A percentile compares a stretch with the other conserved stretches of the same genome.
Evolutionary conservation across 176 grass and related monocot species (phyloP).

Genomic region (Phoenix roebelenii): DNA sequence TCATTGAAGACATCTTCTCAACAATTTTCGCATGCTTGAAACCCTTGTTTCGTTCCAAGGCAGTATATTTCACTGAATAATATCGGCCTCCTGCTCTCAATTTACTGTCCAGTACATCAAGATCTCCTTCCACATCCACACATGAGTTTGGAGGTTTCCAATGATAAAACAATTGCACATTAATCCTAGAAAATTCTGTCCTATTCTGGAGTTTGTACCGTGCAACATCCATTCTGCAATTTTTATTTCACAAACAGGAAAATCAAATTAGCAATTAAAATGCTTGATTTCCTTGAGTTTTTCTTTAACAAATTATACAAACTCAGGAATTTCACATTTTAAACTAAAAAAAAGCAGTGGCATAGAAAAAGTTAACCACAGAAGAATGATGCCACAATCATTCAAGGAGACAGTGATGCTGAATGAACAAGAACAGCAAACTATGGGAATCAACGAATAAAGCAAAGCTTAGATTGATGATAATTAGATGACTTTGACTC

Average conservation of each 20-base stretch:
- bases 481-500: too few relatives aligned
- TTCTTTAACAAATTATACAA: not conserved
- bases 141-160: conserved; percentile 27
- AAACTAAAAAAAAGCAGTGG: not conserved
- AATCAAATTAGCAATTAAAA: not conserved
- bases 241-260: conserved; percentile 32
- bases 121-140: conserved; percentile 58
- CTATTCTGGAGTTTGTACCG: conserved; percentile 63
- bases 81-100: conserved; percentile 57
- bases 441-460: too few relatives aligned
- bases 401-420: too few relatives aligned
- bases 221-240: conserved; percentile 86
- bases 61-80: conserved; percentile 57
- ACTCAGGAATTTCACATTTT: conserved; percentile 1
- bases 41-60: conserved; percentile 58
- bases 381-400: too few relatives aligned
- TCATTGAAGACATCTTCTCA: conserved; percentile 31
- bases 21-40: conserved; percentile 76
- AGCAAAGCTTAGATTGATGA: too few relatives aligned
- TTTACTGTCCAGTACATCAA: conserved; percentile 67
- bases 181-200: conserved; percentile 26
- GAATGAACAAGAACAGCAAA: too few relatives aligned
- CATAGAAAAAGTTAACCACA: too few relatives aligned
- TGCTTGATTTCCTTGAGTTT: not conserved
- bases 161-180: conserved; percentile 29